Evolutionary conservation across 2,329 filamentous ascomycete genomes (phyloP).

Genomic region (Lachnellula suecica): DNA sequence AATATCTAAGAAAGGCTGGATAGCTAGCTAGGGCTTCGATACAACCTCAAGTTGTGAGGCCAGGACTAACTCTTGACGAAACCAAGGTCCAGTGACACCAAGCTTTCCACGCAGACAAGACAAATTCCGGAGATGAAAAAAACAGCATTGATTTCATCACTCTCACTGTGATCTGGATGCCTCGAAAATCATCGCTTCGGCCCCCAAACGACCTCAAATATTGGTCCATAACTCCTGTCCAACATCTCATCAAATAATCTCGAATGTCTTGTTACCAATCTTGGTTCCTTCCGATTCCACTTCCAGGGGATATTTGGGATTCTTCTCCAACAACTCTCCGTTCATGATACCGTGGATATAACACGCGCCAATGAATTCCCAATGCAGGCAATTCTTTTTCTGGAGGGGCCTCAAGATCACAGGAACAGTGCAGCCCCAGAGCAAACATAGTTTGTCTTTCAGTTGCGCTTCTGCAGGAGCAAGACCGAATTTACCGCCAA

Average conservation of each 20-base stretch:
- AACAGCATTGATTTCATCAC: too few relatives aligned
- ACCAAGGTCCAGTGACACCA: too few relatives aligned
- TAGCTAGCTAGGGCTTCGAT: too few relatives aligned
- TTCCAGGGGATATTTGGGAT: background rate
- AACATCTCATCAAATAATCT: background rate
- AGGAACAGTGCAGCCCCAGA: slow-evolving; percentile 5
- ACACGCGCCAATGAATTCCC: slow-evolving; percentile 1
- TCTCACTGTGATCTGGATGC: too few relatives aligned
- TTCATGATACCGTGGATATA: slow-evolving; percentile 10
- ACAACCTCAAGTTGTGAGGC: too few relatives aligned
- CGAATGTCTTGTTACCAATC: background rate
- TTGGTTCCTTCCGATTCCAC: background rate
- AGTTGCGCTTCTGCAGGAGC: background rate
- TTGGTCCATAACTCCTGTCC: too few relatives aligned
- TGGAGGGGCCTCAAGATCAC: slow-evolving; percentile 1
- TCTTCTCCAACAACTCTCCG: background rate
- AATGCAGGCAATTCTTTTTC: background rate
- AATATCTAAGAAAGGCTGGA: too few relatives aligned
- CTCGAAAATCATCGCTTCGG: too few relatives aligned
- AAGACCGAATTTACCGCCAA: background rate
- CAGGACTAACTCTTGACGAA: too few relatives aligned
- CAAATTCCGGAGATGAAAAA: too few relatives aligned
- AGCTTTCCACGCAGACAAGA: too few relatives aligned
- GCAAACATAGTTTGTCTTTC: slow-evolving; percentile 3
- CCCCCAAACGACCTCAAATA: too few relatives aligned